Conservation (phyloP, 164 flowering plant species). For the Nelumbo lutea region DNA sequence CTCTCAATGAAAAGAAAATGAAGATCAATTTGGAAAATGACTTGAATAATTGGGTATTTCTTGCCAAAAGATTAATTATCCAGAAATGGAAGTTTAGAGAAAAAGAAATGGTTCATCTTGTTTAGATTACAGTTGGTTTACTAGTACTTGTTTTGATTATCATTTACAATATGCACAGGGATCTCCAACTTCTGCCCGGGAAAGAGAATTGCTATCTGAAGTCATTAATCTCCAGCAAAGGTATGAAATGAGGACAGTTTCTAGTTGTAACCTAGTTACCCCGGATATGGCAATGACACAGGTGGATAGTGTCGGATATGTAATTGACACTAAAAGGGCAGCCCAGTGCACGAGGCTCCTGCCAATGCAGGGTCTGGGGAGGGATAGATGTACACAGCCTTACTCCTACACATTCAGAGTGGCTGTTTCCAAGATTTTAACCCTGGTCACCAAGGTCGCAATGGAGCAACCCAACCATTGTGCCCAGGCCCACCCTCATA, state of each 20-base stretch:
- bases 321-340: too few relatives aligned
- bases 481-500: too few relatives aligned
- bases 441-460: too few relatives aligned
- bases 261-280: background rate
- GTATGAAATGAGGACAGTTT: slow-evolving; percentile 24
- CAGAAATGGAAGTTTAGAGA: background rate
- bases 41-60: background rate
- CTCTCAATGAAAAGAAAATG: background rate
- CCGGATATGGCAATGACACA: too few relatives aligned
- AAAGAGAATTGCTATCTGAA: slow-evolving; percentile 45
- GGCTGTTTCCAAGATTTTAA: too few relatives aligned
- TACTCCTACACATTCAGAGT: too few relatives aligned
- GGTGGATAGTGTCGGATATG: too few relatives aligned
- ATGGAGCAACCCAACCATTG: too few relatives aligned
- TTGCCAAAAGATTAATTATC: background rate
- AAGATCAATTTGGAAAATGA: background rate
- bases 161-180: slow-evolving; percentile 33
- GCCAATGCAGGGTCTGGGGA: too few relatives aligned
- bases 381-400: too few relatives aligned
- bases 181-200: slow-evolving; percentile 28
- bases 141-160: background rate
- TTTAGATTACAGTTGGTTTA: background rate
- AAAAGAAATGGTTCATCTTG: background rate
- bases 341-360: too few relatives aligned
- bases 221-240: slow-evolving; percentile 48